Evolutionary conservation across 768 basidiomycete species (phyloP).

Genomic region (Plicaturopsis crispa): DNA sequence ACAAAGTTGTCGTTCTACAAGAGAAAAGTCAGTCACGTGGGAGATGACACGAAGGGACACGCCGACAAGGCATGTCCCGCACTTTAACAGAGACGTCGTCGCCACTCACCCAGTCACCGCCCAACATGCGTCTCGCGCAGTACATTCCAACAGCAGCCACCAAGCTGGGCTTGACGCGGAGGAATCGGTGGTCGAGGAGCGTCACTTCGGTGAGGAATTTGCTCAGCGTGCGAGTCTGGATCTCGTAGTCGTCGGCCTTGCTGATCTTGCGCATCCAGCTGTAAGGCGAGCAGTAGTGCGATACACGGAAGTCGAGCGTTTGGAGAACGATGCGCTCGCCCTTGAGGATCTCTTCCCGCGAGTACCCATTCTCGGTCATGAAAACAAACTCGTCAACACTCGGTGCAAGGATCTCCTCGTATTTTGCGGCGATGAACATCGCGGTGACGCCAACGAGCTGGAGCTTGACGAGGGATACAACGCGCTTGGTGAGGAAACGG

Average conservation of each 20-base stretch:
- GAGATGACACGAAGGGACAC: conserved; percentile 9
- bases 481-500: conserved; percentile 82
- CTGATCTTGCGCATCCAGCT: conserved; percentile 98
- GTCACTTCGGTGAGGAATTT: conserved; percentile 98
- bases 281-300: conserved; percentile 98
- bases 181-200: conserved; percentile 85
- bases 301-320: conserved; percentile 91
- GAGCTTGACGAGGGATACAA: conserved; percentile 83
- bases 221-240: conserved; percentile 94
- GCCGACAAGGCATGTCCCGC: conserved; percentile 7
- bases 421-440: conserved; percentile 98
- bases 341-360: conserved; percentile 93
- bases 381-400: conserved; percentile 96
- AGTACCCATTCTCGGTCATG: conserved; percentile 95
- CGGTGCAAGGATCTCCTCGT: conserved; percentile 97
- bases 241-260: conserved; percentile 98
- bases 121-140: conserved; percentile 88
- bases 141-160: conserved; percentile 98
- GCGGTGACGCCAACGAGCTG: conserved; percentile 98
- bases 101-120: conserved; percentile 92
- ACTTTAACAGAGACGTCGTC: conserved; percentile 4
- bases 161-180: conserved; percentile 89
- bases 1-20: conserved; percentile 83
- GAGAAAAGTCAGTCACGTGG: conserved; percentile 24
- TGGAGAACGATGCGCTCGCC: conserved; percentile 96